A percentile compares a stretch with the other conserved stretches of the same genome.
Evolutionary conservation across 2,329 filamentous ascomycete genomes (phyloP).

Genomic region (Leptoxyphium fumago): DNA sequence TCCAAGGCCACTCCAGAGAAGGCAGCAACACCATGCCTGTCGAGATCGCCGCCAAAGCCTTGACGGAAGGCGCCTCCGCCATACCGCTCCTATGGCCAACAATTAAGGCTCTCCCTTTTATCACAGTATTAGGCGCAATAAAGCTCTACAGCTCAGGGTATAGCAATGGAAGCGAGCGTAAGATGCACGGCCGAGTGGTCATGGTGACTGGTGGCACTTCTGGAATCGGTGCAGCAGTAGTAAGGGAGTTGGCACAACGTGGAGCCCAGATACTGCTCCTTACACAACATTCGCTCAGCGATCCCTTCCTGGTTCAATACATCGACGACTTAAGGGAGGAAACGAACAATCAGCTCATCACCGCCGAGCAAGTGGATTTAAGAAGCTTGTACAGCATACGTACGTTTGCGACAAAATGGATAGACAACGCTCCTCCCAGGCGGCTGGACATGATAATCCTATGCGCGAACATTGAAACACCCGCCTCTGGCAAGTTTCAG

Average conservation of each 20-base stretch:
- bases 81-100: constrained; percentile 22
- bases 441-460: constrained; percentile 83
- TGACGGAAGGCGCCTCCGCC: constrained; percentile 39
- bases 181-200: constrained; percentile 86
- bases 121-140: constrained; percentile 38
- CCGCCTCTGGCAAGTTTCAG: constrained; percentile 42
- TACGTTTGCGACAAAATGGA: constrained; percentile 91
- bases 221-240: constrained; percentile 70
- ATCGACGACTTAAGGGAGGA: constrained; percentile 70
- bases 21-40: constrained; percentile 45
- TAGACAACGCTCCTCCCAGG: constrained; percentile 82
- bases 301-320: constrained; percentile 83
- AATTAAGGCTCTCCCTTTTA: constrained; percentile 37
- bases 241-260: constrained; percentile 57
- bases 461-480: constrained; percentile 65
- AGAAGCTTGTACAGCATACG: constrained; percentile 79
- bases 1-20: constrained; percentile 53
- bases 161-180: constrained; percentile 57
- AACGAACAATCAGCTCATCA: constrained; percentile 76
- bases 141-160: constrained; percentile 72
- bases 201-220: constrained; percentile 91
- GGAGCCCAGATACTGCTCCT: constrained; percentile 87
- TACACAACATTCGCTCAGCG: constrained; percentile 63
- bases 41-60: constrained; percentile 39
- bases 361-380: constrained; percentile 88